Evolutionary conservation across 345 rosid genomes (phyloP), one percentile per base, ranked within the genome.

Genomic region (Alliaria petiolata): DNA sequence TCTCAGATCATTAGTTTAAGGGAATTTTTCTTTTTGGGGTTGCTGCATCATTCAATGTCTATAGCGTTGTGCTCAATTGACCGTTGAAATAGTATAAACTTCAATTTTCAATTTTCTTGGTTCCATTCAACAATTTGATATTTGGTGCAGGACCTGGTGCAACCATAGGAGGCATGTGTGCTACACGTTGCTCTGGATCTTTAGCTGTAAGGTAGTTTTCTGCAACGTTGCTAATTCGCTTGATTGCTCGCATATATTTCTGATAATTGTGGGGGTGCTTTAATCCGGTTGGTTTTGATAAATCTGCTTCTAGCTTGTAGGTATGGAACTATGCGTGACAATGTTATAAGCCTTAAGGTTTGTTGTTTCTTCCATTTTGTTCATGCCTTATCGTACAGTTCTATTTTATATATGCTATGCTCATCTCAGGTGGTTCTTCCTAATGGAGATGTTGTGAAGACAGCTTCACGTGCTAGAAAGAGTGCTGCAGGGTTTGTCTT

Each of bases 381-480:
- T 42, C 38, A 55, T 76, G 36, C 46, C 42, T 50, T 43, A 33
- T 67, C 39, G 4, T 52, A 16, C 60, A 60, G 26, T 66, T 65
- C 46, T 65, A 4, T 43, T 39, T 69, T 65, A 62, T 80, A 81
- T 42, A 83, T 49, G 62, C 31, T 45, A n/a, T 65, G 44, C 57
- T 56, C 71, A 56, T 73, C 58, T 35, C 86, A 89, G 98, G 92
- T 87, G 26, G 95, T 86, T 79, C 96, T 89, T 83, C 85, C 95
- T 44, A 81, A 85, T 82, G 98, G 98, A 78, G 90, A 85, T 81
- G 78, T 93, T 67, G 91, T 93, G 44, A 93, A 91, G 87, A 91
- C 98, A 75, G 96, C 97, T 78, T 93, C 98, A 47, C 92, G 96
- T 75, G 98, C 97, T 70, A 85, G 96, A 79, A 93, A 93, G 80